Evolutionary conservation across 768 basidiomycete species (phyloP), one percentile per base, ranked within the genome.

Genomic region (Mycena rosella): DNA sequence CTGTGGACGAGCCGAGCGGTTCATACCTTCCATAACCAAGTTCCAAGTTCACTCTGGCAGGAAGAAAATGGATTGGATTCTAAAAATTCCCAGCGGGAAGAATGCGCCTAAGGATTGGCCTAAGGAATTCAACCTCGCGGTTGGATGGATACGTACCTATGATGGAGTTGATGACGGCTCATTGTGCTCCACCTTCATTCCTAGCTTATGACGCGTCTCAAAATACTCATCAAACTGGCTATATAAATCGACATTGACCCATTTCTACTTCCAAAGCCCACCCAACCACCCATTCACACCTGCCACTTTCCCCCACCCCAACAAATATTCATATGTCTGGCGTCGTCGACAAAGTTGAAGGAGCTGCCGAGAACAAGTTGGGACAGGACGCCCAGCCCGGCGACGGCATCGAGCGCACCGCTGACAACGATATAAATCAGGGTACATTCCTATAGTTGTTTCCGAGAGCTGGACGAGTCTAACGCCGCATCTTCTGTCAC

Each of bases 281-380:
- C 32, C 47, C 30, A 47, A 32, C 45, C 58, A 44, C 51, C 40
- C 51, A 62, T 53, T 53, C 49, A 40, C 36, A 40, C 60, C 49
- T 1, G 9, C 51, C 38, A 51, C 60, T 47, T 20, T 30, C 48
- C 32, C 47, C 44, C 32, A 29, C 24, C 53, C 54, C 24, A 56
- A 42, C 55, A 13, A 27, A 51, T 40, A 62, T 34, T 34, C 38
- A 54, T 48, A 53, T 63, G 53, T 54, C 52, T 42, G 52, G 52
- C 26, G n/a, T 63, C 30, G 44, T 55, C 24, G 52, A 63, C 52
- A 63, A 63, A 54, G 24, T 47, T 40, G 62, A 63, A 48, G 62
- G 62, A 45, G 45, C 45, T 26, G 62, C 53, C n/a, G 53, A 63
- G 52, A 63, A 63, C 62, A 63, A 63, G 53, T 27, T 63, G 44